phyloP scores from a whole-genome alignment of 257 asterid species.

The Capsicum chinense region DNA sequence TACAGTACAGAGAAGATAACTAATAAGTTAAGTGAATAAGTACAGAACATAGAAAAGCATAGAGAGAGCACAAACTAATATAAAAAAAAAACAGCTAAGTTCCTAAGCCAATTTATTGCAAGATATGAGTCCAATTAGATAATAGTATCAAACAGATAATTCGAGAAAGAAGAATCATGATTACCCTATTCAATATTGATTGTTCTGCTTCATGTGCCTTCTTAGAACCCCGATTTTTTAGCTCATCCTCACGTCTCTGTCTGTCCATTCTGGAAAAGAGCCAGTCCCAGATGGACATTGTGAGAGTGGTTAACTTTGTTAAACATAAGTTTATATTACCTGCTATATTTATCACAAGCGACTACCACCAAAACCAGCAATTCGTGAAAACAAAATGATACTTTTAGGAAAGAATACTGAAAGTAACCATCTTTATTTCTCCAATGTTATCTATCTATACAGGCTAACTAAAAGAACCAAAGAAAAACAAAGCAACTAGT shows the following conservation, averaged over 20 bases:
- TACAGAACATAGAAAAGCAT: background rate
- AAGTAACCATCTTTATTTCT: background rate
- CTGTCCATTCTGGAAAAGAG: slow-evolving; percentile 78
- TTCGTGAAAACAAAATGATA: background rate
- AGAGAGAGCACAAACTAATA: background rate
- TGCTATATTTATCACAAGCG: background rate
- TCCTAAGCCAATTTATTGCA: slow-evolving; percentile 20
- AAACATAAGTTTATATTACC: background rate
- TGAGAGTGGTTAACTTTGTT: slow-evolving; percentile 15
- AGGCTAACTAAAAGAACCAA: slow-evolving; percentile 10
- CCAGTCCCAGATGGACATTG: background rate
- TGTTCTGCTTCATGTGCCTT: slow-evolving; percentile 83
- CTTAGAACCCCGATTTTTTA: slow-evolving; percentile 81
- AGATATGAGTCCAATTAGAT: background rate
- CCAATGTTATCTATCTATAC: background rate
- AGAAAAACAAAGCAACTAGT: background rate
- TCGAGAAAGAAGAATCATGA: background rate
- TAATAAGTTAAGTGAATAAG: background rate
- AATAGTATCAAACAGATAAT: background rate
- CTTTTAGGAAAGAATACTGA: background rate
- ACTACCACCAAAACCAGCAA: slow-evolving; percentile 15
- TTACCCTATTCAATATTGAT: slow-evolving; percentile 77
- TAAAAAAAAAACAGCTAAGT: background rate
- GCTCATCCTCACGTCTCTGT: slow-evolving; percentile 95
- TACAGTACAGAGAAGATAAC: slow-evolving; percentile 20